These are phyloP conservation scores for Paramecium tetraurelia DNA, from an alignment of 73 alveolate species.

Conservation along the genomic window DNA sequence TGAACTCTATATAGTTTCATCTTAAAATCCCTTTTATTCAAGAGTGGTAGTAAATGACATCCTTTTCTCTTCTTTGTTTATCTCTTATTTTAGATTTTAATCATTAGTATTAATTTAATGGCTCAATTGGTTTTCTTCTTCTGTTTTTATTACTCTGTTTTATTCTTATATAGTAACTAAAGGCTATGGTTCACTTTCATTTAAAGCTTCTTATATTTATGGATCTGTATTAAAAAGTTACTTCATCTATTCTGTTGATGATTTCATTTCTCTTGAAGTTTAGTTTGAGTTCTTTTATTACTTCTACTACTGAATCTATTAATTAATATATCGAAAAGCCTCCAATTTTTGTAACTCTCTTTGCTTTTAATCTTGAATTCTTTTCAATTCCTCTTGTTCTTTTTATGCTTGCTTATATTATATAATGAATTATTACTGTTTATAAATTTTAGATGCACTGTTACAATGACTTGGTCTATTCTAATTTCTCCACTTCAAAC, in stretches of 20 bases:
- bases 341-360: constrained; percentile 25
- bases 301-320: neutral
- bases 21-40: neutral
- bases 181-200: constrained; percentile 48
- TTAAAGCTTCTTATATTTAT: neutral
- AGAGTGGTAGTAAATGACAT: neutral
- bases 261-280: neutral
- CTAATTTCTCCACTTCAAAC: neutral
- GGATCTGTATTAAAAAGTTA: constrained; percentile 9
- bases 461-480: neutral
- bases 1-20: neutral
- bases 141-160: neutral
- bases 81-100: neutral
- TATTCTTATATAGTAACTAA: neutral
- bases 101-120: neutral
- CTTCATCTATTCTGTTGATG: neutral
- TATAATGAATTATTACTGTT: neutral
- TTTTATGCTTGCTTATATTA: neutral
- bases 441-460: neutral
- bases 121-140: neutral
- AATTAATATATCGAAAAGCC: constrained; percentile 2
- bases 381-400: neutral
- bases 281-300: neutral
- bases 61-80: neutral
- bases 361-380: neutral